phyloP scores from a whole-genome alignment of 768 basidiomycete species.

The Pisolithus tinctorius region DNA sequence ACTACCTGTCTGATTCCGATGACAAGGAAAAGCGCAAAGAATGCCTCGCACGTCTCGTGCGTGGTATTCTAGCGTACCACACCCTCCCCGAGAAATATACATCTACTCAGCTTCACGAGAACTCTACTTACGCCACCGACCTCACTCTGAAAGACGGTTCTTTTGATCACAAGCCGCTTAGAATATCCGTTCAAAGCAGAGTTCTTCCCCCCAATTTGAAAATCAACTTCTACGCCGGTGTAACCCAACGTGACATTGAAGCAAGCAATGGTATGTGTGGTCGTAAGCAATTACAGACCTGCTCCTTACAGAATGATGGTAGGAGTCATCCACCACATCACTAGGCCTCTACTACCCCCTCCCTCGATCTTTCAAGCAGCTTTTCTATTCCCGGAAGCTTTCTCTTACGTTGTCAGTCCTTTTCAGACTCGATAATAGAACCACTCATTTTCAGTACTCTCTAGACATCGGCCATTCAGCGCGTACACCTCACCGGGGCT shows the following conservation, averaged over 20 bases:
- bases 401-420: slow-evolving; percentile 41
- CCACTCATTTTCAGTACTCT: background rate
- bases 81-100: slow-evolving; percentile 38
- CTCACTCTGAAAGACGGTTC: slow-evolving; percentile 36
- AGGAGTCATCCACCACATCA: slow-evolving; percentile 49
- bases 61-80: slow-evolving; percentile 51
- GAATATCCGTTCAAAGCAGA: slow-evolving; percentile 34
- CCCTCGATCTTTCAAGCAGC: slow-evolving; percentile 43
- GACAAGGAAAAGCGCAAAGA: slow-evolving; percentile 46
- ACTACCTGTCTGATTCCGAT: slow-evolving; percentile 35
- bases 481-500: slow-evolving; percentile 36
- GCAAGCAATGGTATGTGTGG: slow-evolving; percentile 44
- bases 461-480: slow-evolving; percentile 54
- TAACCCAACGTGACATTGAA: slow-evolving; percentile 35
- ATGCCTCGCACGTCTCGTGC: slow-evolving; percentile 48
- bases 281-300: background rate
- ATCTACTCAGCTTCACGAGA: slow-evolving; percentile 36
- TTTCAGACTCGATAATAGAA: background rate
- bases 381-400: slow-evolving; percentile 36
- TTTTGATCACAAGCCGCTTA: slow-evolving; percentile 38
- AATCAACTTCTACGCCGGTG: slow-evolving; percentile 45
- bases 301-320: background rate
- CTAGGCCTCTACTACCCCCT: slow-evolving; percentile 50
- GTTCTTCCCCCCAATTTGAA: slow-evolving; percentile 29
- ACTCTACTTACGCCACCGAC: slow-evolving; percentile 48